Evolutionary conservation across 257 asterid species (phyloP).

Genomic region (Solanum pinnatisectum): DNA sequence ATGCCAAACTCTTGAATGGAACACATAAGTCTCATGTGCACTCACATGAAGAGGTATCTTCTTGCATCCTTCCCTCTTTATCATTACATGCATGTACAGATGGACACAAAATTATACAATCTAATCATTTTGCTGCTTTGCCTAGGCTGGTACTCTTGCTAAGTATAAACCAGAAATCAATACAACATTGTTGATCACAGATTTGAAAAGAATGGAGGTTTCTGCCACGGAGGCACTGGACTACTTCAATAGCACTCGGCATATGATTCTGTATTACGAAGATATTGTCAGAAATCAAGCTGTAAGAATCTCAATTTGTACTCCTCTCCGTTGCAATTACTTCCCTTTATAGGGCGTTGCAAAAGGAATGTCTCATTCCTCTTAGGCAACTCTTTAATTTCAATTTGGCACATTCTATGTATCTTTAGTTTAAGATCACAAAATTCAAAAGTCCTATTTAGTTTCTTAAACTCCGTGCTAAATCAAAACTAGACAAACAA

Average conservation of each 20-base stretch:
- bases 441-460: neutral
- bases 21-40: slow-evolving; percentile 79
- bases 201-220: slow-evolving; percentile 59
- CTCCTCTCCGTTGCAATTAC: neutral
- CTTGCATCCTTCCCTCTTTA: neutral
- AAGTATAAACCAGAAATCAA: slow-evolving; percentile 64
- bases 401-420: neutral
- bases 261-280: slow-evolving; percentile 70
- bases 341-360: neutral
- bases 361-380: neutral
- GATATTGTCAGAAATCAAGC: slow-evolving; percentile 68
- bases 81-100: neutral
- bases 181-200: slow-evolving; percentile 38
- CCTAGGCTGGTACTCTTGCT: slow-evolving; percentile 74
- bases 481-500: neutral
- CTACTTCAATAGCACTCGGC: slow-evolving; percentile 58
- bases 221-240: slow-evolving; percentile 41
- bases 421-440: neutral
- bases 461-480: neutral
- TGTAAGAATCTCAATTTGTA: slow-evolving; percentile 26
- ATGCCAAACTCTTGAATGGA: slow-evolving; percentile 65
- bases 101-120: neutral
- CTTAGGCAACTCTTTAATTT: neutral
- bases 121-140: neutral
- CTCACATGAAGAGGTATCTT: slow-evolving; percentile 49